Evolutionary conservation across 2,329 filamentous ascomycete species (phyloP).

Genomic region (Lomentospora prolificans): DNA sequence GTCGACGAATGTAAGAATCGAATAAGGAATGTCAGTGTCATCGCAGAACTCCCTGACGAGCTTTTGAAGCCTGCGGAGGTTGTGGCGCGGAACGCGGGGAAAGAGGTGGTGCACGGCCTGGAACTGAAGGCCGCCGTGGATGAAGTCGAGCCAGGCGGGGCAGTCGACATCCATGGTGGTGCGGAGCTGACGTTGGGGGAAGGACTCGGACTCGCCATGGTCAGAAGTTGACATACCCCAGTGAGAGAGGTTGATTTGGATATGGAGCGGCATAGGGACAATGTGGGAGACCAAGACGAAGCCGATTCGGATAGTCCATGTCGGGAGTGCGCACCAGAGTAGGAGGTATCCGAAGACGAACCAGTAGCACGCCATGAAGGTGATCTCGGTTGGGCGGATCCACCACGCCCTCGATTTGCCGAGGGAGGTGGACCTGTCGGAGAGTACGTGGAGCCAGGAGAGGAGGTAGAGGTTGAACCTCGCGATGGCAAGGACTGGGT

Average conservation of each 20-base stretch:
- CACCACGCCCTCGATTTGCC: conserved; percentile 51
- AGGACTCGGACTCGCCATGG: conserved; percentile 54
- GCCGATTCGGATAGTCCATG: conserved; percentile 43
- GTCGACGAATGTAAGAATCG: conserved; percentile 49
- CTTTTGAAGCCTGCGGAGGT: conserved; percentile 49
- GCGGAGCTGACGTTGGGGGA: conserved; percentile 58
- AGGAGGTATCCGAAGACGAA: conserved; percentile 58
- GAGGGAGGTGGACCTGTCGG: conserved; percentile 42
- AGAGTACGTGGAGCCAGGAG: conserved; percentile 55
- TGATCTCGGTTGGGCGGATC: conserved; percentile 57
- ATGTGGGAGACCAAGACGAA: conserved; percentile 58
- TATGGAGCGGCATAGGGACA: conserved; percentile 57
- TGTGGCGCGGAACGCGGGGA: conserved; percentile 58
- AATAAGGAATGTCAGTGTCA: conserved; percentile 55
- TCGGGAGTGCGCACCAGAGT: conserved; percentile 49
- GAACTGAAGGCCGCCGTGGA: conserved; percentile 65
- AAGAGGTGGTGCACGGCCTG: conserved; percentile 64
- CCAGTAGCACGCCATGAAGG: conserved; percentile 56
- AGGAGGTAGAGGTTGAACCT: conserved; percentile 65
- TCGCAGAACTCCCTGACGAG: conserved; percentile 53
- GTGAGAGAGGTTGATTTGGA: conserved; percentile 64
- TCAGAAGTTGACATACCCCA: conserved; percentile 63
- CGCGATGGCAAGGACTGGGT: conserved; percentile 55
- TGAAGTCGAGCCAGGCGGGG: conserved; percentile 60
- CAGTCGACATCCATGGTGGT: conserved; percentile 69